Percentiles rank a stretch among this genome's conserved stretches.
Evolutionary conservation across 225 moss, liverwort and hornwort genomes (phyloP).

Genomic region (Antitrichia curtipendula): DNA sequence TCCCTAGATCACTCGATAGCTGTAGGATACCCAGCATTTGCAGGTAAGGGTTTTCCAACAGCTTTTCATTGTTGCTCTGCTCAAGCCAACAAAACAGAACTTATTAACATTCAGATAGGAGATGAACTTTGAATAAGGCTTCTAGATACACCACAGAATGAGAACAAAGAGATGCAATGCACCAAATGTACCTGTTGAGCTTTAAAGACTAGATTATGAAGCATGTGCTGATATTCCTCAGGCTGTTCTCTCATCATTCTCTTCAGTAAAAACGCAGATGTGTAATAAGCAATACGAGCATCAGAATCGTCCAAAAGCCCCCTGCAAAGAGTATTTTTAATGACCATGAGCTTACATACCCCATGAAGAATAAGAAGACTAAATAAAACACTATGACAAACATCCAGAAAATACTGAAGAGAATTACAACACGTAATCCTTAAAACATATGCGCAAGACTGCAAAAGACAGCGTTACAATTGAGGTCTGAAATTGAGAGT

Average conservation of each 20-base stretch:
- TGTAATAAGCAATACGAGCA: slow-evolving; percentile 95
- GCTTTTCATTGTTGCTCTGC: slow-evolving; percentile 99
- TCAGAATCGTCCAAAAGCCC: slow-evolving; percentile 90
- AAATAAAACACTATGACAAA: background rate
- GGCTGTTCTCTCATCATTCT: slow-evolving; percentile 97
- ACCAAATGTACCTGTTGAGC: slow-evolving; percentile 66
- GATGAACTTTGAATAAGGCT: background rate
- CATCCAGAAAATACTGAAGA: background rate
- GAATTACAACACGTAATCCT: background rate
- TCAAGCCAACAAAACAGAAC: background rate
- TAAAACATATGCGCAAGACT: background rate
- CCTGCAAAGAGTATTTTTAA: slow-evolving; percentile 17
- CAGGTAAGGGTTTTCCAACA: slow-evolving; percentile 95
- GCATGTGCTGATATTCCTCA: slow-evolving; percentile 95
- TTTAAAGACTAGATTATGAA: slow-evolving; percentile 95
- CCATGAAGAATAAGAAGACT: background rate
- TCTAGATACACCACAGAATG: background rate
- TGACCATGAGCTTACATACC: background rate
- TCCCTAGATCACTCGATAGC: slow-evolving; percentile 62
- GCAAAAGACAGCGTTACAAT: background rate
- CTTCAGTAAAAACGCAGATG: slow-evolving; percentile 84
- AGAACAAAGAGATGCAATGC: background rate
- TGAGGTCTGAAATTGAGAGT: background rate
- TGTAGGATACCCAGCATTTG: slow-evolving; percentile 97
- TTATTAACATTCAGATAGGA: background rate